A percentile compares a stretch with the other conserved stretches of the same genome.
These are phyloP conservation scores for Phytophthora pluvialis DNA, from an alignment of 352 stramenopile genomes.

Conservation along the genomic window DNA sequence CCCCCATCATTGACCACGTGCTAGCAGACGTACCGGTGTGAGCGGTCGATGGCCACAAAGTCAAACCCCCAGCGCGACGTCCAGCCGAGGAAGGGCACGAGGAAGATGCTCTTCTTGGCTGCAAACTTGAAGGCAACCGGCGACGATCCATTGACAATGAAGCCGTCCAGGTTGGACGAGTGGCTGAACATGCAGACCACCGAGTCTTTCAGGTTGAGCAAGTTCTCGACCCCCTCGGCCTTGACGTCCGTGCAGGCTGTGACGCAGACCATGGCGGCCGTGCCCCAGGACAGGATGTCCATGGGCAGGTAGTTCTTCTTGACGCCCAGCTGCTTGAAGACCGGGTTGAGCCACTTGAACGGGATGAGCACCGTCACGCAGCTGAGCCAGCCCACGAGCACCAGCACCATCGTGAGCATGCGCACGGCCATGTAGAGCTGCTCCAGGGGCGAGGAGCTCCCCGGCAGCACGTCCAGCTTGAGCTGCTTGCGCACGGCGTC, in stretches of 20 bases:
- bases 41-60: constrained; percentile 84
- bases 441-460: constrained; percentile 52
- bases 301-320: constrained; percentile 85
- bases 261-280: constrained; percentile 62
- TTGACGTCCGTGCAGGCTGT: constrained; percentile 54
- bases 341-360: constrained; percentile 63
- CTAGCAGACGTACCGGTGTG: constrained; percentile 50
- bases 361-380: constrained; percentile 70
- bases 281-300: constrained; percentile 69
- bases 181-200: constrained; percentile 89
- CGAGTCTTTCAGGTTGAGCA: constrained; percentile 62
- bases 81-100: constrained; percentile 83
- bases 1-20: neutral
- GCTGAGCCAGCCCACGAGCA: constrained; percentile 83
- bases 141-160: constrained; percentile 81
- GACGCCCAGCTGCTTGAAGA: constrained; percentile 58
- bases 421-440: constrained; percentile 70
- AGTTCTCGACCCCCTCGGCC: constrained; percentile 59
- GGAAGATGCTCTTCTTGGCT: constrained; percentile 86
- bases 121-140: constrained; percentile 83
- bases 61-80: constrained; percentile 74
- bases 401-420: constrained; percentile 65
- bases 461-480: constrained; percentile 61
- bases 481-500: constrained; percentile 71
- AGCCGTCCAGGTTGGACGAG: constrained; percentile 84